phyloP scores from a whole-genome alignment of 2,329 filamentous ascomycete genomes.

The Fusarium oxysporum region DNA sequence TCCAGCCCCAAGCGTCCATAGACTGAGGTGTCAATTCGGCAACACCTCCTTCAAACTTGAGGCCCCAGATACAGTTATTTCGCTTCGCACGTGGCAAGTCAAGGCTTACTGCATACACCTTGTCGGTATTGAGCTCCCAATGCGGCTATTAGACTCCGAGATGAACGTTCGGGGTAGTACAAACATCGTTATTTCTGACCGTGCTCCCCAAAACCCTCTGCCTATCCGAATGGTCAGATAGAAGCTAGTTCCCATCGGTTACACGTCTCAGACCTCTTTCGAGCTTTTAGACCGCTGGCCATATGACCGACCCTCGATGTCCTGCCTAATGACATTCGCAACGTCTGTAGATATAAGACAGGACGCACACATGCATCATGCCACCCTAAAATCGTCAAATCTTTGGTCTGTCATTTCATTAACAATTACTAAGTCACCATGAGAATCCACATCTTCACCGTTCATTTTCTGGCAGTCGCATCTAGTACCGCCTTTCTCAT shows the following conservation, averaged over 20 bases:
- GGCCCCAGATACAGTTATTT: accelerated
- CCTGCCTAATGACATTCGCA: no score
- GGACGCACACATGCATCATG: no score
- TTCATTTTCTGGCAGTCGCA: not conserved
- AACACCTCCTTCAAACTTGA: not conserved
- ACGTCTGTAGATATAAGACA: not conserved
- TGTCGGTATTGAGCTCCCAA: accelerated
- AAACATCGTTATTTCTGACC: not conserved
- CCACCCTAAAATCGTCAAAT: no score
- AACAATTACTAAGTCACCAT: not conserved
- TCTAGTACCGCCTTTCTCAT: not conserved
- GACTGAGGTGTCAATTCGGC: not conserved
- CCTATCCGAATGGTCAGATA: no score
- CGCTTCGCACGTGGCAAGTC: accelerated
- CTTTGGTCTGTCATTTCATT: accelerated
- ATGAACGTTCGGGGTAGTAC: accelerated
- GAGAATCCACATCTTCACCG: not conserved
- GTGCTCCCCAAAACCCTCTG: not conserved
- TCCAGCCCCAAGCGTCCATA: not conserved
- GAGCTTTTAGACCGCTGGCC: accelerated
- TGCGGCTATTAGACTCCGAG: accelerated
- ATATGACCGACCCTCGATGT: accelerated
- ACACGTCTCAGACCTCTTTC: not conserved
- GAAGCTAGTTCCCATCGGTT: accelerated
- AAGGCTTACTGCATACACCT: not conserved